Evolutionary conservation across 345 rosid species (phyloP).

Genomic region (Salix udensis): DNA sequence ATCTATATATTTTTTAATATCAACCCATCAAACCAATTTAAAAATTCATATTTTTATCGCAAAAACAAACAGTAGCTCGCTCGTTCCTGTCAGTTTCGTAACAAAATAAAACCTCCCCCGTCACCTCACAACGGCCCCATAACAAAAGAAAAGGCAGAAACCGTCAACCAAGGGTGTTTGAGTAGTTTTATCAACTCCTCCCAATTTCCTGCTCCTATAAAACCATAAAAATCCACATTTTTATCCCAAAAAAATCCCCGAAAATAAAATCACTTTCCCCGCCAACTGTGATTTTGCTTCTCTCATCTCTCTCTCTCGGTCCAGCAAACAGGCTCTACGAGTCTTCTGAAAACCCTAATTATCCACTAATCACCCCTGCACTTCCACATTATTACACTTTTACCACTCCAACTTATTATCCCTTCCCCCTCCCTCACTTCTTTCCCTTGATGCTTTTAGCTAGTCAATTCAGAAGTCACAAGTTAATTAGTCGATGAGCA

Average conservation of each 20-base stretch:
- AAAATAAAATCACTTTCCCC: constrained; percentile 44
- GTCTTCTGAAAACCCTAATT: constrained; percentile 24
- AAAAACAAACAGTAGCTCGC: too few species aligned
- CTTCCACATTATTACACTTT: constrained; percentile 15
- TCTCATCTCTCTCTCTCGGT: constrained; percentile 36
- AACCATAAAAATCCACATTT: too few species aligned
- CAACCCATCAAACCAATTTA: too few species aligned
- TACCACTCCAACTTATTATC: not conserved
- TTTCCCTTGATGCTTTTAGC: constrained; percentile 32
- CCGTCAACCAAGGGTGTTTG: too few species aligned
- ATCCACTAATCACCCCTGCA: constrained; percentile 15
- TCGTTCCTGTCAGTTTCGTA: too few species aligned
- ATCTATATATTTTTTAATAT: too few species aligned
- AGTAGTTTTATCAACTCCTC: too few species aligned
- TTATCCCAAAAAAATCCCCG: constrained; percentile 13
- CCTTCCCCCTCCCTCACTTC: constrained; percentile 3
- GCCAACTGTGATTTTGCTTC: constrained; percentile 51
- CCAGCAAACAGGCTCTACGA: constrained; percentile 24
- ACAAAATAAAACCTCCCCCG: too few species aligned
- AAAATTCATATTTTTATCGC: too few species aligned
- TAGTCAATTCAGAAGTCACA: constrained; percentile 20
- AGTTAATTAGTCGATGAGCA: constrained; percentile 50
- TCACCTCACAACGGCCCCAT: too few species aligned
- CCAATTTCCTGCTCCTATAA: too few species aligned
- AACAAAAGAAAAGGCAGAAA: too few species aligned